phyloP scores from a whole-genome alignment of 257 asterid species.

The Linderniella brevidens region DNA sequence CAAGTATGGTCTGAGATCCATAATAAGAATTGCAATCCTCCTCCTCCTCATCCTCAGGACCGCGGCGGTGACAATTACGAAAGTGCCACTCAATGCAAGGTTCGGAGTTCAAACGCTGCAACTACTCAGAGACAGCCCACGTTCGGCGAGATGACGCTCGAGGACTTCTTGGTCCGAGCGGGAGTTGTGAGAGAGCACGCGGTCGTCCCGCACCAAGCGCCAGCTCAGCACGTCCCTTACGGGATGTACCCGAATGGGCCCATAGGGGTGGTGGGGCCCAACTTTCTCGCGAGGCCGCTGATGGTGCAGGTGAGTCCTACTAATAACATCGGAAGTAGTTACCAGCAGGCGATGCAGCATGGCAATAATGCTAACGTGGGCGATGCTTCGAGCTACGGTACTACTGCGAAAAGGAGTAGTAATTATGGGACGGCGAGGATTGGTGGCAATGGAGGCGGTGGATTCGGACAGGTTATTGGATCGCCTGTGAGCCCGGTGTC shows the following conservation, averaged over 20 bases:
- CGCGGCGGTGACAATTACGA: constrained; percentile 7
- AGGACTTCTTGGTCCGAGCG: constrained; percentile 61
- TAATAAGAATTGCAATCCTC: neutral
- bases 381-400: constrained; percentile 13
- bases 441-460: constrained; percentile 20
- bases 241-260: constrained; percentile 22
- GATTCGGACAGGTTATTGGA: constrained; percentile 35
- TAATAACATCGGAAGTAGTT: too few relatives aligned
- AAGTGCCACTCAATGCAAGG: constrained; percentile 2
- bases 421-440: constrained; percentile 18
- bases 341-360: too few relatives aligned
- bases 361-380: constrained; percentile 7
- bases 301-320: too few relatives aligned
- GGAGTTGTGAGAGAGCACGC: constrained; percentile 57
- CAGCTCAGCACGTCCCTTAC: constrained; percentile 28
- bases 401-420: constrained; percentile 19
- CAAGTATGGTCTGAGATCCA: constrained; percentile 73
- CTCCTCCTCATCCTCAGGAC: constrained; percentile 5
- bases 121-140: constrained; percentile 39
- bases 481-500: constrained; percentile 62
- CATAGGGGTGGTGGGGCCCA: constrained; percentile 12
- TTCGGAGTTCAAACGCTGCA: too few relatives aligned
- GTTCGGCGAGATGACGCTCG: constrained; percentile 71
- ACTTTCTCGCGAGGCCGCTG: constrained; percentile 18
- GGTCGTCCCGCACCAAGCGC: constrained; percentile 19